Evolutionary conservation across 257 asterid species (phyloP), one percentile per base, ranked within the genome.

Genomic region (Primulina tabacum): DNA sequence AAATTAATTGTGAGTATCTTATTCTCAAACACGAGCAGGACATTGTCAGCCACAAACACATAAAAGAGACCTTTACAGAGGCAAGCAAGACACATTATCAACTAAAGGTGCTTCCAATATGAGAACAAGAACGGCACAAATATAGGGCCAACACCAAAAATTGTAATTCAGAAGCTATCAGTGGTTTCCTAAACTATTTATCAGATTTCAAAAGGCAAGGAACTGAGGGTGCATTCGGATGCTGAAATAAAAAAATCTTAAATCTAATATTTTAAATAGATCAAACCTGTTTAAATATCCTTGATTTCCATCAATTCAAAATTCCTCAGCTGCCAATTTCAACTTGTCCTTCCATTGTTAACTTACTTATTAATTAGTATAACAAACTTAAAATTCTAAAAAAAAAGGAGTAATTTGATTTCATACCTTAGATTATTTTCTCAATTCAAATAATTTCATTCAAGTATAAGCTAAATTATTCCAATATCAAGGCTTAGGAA

Each of bases 31-130:
- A 17, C 2, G 5, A 60, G 38, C 43, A 28, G 58, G 60, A 28
- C 47, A 69, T 35, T 50, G 66, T 9, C 11, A 34, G 40, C 38
- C 58, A 69, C 65, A 69, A 32, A 53, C 37, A 35, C 8, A 21
- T 52, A n/a, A n/a, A 43, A 10, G 57, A 50, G 8, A 50, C 21
- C 20, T 14, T 50, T 1, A 47, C 56, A 16, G 12, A 9, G 35
- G 16, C 5, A 50, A 57, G 24, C 20, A 47, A n/a, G 7, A 14
- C 70, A 35, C 55, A 52, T 24, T 28, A 38, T 50, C 33, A 21
- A 18, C 17, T 4, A 66, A 73, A 11, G 60, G 8, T 43, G 62
- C 56, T 65, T 30, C 24, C 55, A 6, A 26, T 7, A 3, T 50
- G 30, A 21, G 53, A 35, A 50, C 8, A n/a, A 2, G 57, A 26